These are phyloP conservation scores for Blastobotrys elegans DNA, from an alignment of 1,139 yeast species.

Conservation along the genomic window DNA sequence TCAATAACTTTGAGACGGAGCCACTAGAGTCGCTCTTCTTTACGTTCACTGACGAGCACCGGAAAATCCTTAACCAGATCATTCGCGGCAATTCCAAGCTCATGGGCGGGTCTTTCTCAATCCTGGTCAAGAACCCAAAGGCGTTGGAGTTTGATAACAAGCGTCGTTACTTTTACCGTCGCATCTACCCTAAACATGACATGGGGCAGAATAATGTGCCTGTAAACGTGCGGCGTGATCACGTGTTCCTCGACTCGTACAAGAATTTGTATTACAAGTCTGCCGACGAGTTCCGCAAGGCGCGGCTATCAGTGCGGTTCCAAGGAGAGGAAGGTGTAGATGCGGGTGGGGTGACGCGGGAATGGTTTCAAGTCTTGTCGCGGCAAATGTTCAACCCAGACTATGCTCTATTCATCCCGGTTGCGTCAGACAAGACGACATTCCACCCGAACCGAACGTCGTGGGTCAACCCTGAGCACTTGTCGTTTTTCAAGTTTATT, in stretches of 20 bases:
- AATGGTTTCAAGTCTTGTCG: slow-evolving; percentile 93
- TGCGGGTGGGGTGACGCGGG: slow-evolving; percentile 97
- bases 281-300: slow-evolving; percentile 65
- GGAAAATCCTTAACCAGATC: slow-evolving; percentile 86
- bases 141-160: slow-evolving; percentile 95
- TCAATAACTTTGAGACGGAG: slow-evolving; percentile 64
- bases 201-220: slow-evolving; percentile 42
- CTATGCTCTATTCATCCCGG: slow-evolving; percentile 88
- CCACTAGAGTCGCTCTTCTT: slow-evolving; percentile 78
- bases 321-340: slow-evolving; percentile 96
- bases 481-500: slow-evolving; percentile 87
- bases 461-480: slow-evolving; percentile 87
- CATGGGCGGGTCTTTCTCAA: slow-evolving; percentile 95
- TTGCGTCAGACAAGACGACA: slow-evolving; percentile 86
- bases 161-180: slow-evolving; percentile 75
- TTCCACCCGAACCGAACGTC: slow-evolving; percentile 95
- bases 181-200: slow-evolving; percentile 33
- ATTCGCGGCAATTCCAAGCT: slow-evolving; percentile 85
- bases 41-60: slow-evolving; percentile 85
- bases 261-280: slow-evolving; percentile 77
- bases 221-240: slow-evolving; percentile 77
- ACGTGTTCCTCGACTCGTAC: slow-evolving; percentile 88
- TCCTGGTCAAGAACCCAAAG: slow-evolving; percentile 82
- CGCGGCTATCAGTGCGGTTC: slow-evolving; percentile 74
- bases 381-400: slow-evolving; percentile 97